These are phyloP conservation scores for Kregervanrija pseudodelftensis DNA, from an alignment of 805 yeast genomes.

Conservation along the genomic window DNA sequence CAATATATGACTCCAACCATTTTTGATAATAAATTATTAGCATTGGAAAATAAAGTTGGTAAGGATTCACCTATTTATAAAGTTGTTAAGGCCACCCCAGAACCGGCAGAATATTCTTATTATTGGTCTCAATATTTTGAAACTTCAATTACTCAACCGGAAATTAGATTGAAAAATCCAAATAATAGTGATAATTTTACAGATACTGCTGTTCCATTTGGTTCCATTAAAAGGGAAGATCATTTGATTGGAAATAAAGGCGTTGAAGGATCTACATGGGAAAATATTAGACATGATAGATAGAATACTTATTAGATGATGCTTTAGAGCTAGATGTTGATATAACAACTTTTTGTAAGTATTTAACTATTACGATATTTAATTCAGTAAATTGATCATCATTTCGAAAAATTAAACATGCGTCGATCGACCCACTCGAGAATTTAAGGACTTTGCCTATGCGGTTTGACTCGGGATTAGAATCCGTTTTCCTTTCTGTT, in stretches of 20 bases:
- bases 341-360: too few relatives aligned
- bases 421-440: too few relatives aligned
- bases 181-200: conserved; percentile 14
- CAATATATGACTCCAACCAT: conserved; percentile 25
- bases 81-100: conserved; percentile 18
- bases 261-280: conserved; percentile 10
- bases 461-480: too few relatives aligned
- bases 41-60: conserved; percentile 21
- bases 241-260: neutral
- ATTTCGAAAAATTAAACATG: too few relatives aligned
- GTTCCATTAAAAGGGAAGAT: neutral
- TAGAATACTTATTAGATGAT: neutral
- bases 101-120: conserved; percentile 14
- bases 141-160: conserved; percentile 42
- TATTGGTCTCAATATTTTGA: conserved; percentile 45
- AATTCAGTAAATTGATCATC: too few relatives aligned
- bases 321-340: too few relatives aligned
- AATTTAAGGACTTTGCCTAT: too few relatives aligned
- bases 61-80: conserved; percentile 16
- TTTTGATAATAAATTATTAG: conserved; percentile 27
- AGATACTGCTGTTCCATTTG: conserved; percentile 1
- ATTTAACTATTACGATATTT: too few relatives aligned
- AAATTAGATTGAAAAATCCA: conserved; percentile 48
- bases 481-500: too few relatives aligned
- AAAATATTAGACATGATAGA: conserved; percentile 10